Evolutionary conservation across 306 rosid species (phyloP).

Genomic region (Prunus mongolica): DNA sequence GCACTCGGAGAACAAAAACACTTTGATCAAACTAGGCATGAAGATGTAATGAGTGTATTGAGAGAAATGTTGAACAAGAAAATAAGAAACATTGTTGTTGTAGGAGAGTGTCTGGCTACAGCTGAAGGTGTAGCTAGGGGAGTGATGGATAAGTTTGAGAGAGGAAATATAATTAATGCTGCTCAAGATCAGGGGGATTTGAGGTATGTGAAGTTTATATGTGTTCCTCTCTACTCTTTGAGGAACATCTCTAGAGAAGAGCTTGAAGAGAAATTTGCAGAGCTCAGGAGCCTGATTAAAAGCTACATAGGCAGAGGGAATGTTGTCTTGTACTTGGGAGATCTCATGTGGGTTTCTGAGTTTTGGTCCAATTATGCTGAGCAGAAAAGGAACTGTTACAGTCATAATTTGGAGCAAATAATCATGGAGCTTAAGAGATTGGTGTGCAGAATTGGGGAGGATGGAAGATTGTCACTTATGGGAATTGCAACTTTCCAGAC

Average conservation of each 20-base stretch:
- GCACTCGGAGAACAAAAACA: conserved; percentile 24
- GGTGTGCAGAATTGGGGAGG: conserved; percentile 47
- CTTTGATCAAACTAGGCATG: conserved; percentile 29
- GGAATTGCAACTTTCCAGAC: conserved; percentile 68
- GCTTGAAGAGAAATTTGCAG: conserved; percentile 58
- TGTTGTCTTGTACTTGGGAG: conserved; percentile 71
- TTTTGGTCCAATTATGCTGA: conserved; percentile 60
- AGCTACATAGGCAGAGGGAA: conserved; percentile 62
- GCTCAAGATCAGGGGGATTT: conserved; percentile 34
- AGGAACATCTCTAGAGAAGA: conserved; percentile 57
- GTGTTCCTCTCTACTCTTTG: conserved; percentile 58
- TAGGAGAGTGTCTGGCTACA: conserved; percentile 50
- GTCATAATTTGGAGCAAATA: conserved; percentile 50
- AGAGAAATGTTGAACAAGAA: conserved; percentile 46
- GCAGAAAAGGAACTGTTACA: conserved; percentile 38
- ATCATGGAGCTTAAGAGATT: conserved; percentile 68
- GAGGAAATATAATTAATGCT: conserved; percentile 21
- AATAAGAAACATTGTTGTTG: conserved; percentile 58
- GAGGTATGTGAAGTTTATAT: conserved; percentile 51
- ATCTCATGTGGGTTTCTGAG: conserved; percentile 71
- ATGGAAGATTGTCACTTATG: conserved; percentile 59
- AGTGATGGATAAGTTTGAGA: conserved; percentile 65
- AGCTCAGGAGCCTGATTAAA: conserved; percentile 60
- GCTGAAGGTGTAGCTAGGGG: conserved; percentile 34
- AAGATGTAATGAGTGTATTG: conserved; percentile 51